Evolutionary conservation across 2,329 filamentous ascomycete species (phyloP), one percentile per base, ranked within the genome.

Genomic region (Madurella fahalii): DNA sequence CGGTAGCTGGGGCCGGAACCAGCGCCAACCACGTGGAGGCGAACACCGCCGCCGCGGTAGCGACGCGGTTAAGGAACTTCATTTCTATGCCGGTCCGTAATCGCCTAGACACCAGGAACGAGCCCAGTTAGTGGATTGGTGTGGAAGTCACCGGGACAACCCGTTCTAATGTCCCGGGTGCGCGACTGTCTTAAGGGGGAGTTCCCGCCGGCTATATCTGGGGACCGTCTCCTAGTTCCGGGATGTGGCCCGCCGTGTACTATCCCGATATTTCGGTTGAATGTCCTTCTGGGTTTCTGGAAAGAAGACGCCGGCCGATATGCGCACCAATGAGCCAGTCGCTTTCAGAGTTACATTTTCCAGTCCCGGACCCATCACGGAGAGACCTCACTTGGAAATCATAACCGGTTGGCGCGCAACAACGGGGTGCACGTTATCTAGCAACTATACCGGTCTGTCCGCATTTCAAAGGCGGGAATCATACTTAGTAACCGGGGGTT

Each of bases 131-230:
- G 25, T 25, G 25, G 25, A 25, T 25, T 25, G 25, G 37, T 40
- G 37, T 11, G 37, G 37, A 13, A 25, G 25, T 7, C 25, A 4
- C 4, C 25, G 25, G 25, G 25, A 25, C 25, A 37, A 9, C 34
- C 34, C 9, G 13, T 37, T 15, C 11, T 37, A 12, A 37, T 4
- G 34, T 15, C 9, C 31, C 7, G 31, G 31, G 31, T 34, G 31
- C 11, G 34, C 34, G 4, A 9, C 11, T 37, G 13, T 11, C 34
- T 20, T 37, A 25, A 40, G 32, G 7, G 18, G 18, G 31, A 49
- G n/a, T 7, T 40, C 32, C 46, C 52, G 52, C 45, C 52, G 46
- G 52, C 41, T 54, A 50, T 50, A 46, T 50, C 31, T 50, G 40
- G 39, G 31, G 16, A n/a, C 5, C 12, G 2, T 32, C 16, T 5